phyloP scores from a whole-genome alignment of 2,329 filamentous ascomycete species.

The Immersiporthe knoxdaviesiana region DNA sequence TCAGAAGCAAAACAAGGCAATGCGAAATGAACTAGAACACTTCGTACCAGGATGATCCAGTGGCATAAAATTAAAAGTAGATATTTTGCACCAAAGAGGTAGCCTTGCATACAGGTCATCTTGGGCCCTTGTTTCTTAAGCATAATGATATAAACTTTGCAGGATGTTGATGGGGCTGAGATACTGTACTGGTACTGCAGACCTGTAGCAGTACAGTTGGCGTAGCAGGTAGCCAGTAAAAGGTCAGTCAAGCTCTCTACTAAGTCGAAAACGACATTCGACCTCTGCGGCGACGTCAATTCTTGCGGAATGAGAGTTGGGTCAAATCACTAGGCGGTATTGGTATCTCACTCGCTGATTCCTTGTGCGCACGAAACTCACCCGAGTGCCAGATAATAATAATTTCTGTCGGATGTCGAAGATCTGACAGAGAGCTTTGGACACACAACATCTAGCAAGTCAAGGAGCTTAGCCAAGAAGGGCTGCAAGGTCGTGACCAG shows the following conservation, averaged over 20 bases:
- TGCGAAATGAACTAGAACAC: neutral
- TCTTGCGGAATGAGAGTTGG: neutral
- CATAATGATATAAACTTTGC: neutral
- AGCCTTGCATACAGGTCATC: neutral
- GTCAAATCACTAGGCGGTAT: too few relatives aligned
- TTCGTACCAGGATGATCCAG: neutral
- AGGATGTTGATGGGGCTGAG: neutral
- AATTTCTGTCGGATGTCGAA: neutral
- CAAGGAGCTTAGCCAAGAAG: neutral
- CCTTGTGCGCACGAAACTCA: neutral
- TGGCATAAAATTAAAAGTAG: neutral
- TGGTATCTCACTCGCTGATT: neutral
- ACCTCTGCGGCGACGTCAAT: neutral
- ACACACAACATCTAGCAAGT: neutral
- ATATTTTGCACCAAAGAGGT: neutral
- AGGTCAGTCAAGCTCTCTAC: neutral
- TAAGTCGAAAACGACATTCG: neutral
- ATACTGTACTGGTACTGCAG: neutral
- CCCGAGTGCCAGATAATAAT: neutral
- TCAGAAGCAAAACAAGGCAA: neutral
- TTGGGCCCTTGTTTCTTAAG: neutral
- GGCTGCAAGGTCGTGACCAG: neutral
- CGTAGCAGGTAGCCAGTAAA: neutral
- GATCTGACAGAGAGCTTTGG: neutral
- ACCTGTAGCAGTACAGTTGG: neutral